phyloP scores from a whole-genome alignment of 139 green algal genomes.

The Chlamydomonas asymmetrica region DNA sequence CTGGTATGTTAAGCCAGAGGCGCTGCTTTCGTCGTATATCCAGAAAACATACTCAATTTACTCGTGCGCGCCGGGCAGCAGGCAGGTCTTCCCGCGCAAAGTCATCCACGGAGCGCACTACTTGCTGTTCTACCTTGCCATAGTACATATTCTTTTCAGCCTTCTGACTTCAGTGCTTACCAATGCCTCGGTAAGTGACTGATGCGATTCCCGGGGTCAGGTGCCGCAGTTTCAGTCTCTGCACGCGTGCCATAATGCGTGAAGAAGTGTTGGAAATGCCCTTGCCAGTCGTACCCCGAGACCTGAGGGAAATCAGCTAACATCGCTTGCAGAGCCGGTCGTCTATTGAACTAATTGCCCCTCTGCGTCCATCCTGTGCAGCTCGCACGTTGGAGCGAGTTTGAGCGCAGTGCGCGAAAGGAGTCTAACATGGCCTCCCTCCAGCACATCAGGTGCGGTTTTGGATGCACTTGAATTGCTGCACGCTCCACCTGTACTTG shows the following conservation, averaged over 20 bases:
- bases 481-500: no score
- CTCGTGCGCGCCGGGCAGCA: background rate
- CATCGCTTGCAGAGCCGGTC: no score
- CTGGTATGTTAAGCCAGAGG: background rate
- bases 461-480: no score
- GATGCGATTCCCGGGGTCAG: no score
- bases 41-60: background rate
- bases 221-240: no score
- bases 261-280: no score
- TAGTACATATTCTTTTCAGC: conserved; percentile 34
- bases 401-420: conserved; percentile 23
- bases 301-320: no score
- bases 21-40: background rate
- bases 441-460: no score
- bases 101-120: conserved; percentile 27
- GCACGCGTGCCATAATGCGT: no score
- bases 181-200: conserved; percentile 10
- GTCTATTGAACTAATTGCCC: no score
- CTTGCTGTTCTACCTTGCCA: conserved; percentile 33
- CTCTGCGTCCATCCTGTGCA: no score
- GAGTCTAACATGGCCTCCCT: conserved; percentile 24
- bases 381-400: conserved; percentile 11
- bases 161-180: conserved; percentile 26
- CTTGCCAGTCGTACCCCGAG: no score
- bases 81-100: conserved; percentile 16